Percentiles rank a stretch among this genome's conserved stretches.
phyloP scores from a whole-genome alignment of 2,329 filamentous ascomycete genomes.

The Aspergillus sp. region DNA sequence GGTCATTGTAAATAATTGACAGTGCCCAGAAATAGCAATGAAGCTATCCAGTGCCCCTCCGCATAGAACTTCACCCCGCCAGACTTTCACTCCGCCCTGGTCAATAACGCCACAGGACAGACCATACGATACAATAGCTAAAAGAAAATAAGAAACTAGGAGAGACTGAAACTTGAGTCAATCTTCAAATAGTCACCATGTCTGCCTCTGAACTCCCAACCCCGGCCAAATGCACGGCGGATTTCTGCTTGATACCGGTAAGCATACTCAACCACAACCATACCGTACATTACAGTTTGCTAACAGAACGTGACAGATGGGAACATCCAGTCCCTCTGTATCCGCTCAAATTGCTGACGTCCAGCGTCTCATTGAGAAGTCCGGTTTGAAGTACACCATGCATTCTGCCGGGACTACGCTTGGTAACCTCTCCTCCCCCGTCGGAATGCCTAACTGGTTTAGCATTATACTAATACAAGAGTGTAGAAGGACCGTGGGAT shows the following conservation, averaged over 20 bases:
- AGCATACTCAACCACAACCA: constrained; percentile 21
- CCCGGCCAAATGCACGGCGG: constrained; percentile 70
- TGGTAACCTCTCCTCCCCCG: constrained; percentile 49
- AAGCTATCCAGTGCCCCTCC: too few relatives aligned
- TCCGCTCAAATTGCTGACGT: constrained; percentile 82
- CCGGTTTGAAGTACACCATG: constrained; percentile 77
- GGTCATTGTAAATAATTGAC: too few relatives aligned
- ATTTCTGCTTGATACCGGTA: constrained; percentile 86
- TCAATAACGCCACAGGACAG: too few relatives aligned
- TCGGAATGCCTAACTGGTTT: constrained; percentile 3
- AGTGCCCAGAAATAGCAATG: too few relatives aligned
- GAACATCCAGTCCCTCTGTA: constrained; percentile 69
- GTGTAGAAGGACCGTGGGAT: constrained; percentile 80
- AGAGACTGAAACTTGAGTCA: neutral
- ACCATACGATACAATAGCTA: neutral
- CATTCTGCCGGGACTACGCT: constrained; percentile 91
- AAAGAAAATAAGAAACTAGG: neutral
- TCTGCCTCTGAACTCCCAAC: constrained; percentile 40
- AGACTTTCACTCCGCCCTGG: too few relatives aligned
- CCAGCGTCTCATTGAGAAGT: constrained; percentile 73
- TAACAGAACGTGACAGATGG: constrained; percentile 50
- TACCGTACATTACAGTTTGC: neutral
- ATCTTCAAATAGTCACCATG: neutral
- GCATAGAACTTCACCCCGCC: too few relatives aligned
- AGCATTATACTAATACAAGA: neutral